phyloP scores from a whole-genome alignment of 2,329 filamentous ascomycete genomes.

The Chaetomium olivaceum region DNA sequence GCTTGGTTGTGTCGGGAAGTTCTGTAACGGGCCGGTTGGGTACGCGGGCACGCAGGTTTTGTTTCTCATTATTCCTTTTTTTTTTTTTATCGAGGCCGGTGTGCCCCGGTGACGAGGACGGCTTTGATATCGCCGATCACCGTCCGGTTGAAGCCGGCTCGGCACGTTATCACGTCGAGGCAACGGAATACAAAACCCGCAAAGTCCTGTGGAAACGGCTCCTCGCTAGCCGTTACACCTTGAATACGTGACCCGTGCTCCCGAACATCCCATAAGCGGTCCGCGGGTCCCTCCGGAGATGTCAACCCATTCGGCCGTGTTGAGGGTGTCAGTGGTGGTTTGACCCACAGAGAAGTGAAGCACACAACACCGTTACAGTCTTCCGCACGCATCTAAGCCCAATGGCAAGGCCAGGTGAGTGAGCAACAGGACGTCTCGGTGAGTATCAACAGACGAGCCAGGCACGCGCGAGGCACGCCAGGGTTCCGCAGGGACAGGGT shows the following conservation, averaged over 20 bases:
- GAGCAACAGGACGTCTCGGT: not conserved
- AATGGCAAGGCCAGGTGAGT: not conserved
- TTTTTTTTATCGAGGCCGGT: not conserved
- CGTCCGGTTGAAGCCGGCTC: not conserved
- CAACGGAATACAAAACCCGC: not conserved
- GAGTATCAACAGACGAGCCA: not conserved
- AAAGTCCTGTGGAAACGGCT: not conserved
- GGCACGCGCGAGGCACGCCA: no score
- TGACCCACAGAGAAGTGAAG: constrained; percentile 1
- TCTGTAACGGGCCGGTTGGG: constrained; percentile 1
- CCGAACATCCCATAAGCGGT: constrained; percentile 11
- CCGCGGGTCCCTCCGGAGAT: constrained; percentile 20
- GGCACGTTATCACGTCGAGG: not conserved
- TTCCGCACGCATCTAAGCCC: not conserved
- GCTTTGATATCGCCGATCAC: not conserved
- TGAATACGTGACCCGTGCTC: constrained; percentile 11
- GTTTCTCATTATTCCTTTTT: no score
- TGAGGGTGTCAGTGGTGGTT: not conserved
- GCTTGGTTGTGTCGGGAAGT: constrained; percentile 5
- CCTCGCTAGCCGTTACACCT: not conserved
- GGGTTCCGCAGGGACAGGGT: not conserved
- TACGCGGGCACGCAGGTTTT: not conserved
- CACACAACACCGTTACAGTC: not conserved
- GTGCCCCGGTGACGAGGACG: not conserved
- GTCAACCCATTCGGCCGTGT: constrained; percentile 20